These are phyloP conservation scores for Alternaria incomplexa DNA, from an alignment of 2,329 filamentous ascomycete species.

Conservation along the genomic window DNA sequence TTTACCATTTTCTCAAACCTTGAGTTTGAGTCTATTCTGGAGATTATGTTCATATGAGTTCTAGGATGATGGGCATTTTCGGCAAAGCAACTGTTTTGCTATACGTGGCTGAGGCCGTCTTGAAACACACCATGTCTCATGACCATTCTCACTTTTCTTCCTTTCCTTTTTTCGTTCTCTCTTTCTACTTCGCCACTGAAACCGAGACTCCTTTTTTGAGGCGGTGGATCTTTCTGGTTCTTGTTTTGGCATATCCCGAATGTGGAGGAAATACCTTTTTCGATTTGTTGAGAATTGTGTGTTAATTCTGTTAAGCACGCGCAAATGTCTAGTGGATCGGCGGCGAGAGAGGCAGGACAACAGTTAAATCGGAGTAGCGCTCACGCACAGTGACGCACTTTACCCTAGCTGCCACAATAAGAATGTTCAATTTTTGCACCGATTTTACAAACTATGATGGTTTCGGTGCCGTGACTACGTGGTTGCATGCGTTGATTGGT, in stretches of 20 bases:
- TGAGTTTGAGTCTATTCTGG: not conserved
- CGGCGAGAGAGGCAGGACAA: not conserved
- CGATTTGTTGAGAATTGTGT: not conserved
- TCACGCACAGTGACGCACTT: slow-evolving; percentile 3
- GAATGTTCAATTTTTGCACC: not conserved
- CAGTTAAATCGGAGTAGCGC: not conserved
- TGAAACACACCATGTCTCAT: slow-evolving; percentile 25
- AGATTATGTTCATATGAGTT: not conserved
- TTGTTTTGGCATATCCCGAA: not conserved
- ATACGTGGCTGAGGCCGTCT: slow-evolving; percentile 11
- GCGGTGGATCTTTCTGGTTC: not conserved
- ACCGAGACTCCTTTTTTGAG: slow-evolving; percentile 1
- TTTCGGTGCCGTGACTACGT: not conserved
- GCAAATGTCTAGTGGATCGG: not conserved
- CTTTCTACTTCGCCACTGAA: not conserved
- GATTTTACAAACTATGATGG: not conserved
- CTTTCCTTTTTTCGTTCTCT: not conserved
- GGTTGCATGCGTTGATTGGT: not conserved
- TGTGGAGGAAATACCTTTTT: slow-evolving; percentile 11
- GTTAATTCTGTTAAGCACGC: not conserved
- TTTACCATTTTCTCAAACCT: not conserved
- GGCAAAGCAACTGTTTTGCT: not conserved
- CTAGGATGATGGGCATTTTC: slow-evolving; percentile 1
- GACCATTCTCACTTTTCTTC: slow-evolving; percentile 6
- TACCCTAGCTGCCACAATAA: not conserved